Evolutionary conservation across 2,329 filamentous ascomycete genomes (phyloP).

Genomic region (Zymoseptoria pseudotritici): DNA sequence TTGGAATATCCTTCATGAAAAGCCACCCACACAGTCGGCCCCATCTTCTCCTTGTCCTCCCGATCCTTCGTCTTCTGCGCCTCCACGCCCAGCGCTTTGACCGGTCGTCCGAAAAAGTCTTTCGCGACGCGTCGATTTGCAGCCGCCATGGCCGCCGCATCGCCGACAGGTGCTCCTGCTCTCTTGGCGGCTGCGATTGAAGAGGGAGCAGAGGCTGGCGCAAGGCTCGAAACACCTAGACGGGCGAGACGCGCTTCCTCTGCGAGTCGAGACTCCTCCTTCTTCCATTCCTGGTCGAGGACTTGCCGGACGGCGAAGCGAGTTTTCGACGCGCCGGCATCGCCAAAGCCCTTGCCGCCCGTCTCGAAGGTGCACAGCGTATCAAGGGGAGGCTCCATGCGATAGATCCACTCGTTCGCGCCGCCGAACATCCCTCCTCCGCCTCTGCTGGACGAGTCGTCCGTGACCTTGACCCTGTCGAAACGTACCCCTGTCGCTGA

Average conservation of each 20-base stretch:
- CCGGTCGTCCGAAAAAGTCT: constrained; percentile 78
- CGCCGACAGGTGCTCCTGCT: background rate
- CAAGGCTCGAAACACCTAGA: constrained; percentile 44
- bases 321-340: constrained; percentile 59
- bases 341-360: constrained; percentile 42
- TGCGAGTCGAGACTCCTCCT: constrained; percentile 60
- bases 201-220: constrained; percentile 6
- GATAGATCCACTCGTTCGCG: constrained; percentile 61
- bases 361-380: constrained; percentile 68
- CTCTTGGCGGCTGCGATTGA: constrained; percentile 5
- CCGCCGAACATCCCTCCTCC: constrained; percentile 6
- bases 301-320: constrained; percentile 93
- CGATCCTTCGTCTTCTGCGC: constrained; percentile 34
- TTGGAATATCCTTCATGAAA: constrained; percentile 89
- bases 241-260: constrained; percentile 59
- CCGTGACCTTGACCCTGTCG: constrained; percentile 66
- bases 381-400: constrained; percentile 92
- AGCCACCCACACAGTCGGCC: constrained; percentile 71
- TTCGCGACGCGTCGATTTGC: constrained; percentile 47
- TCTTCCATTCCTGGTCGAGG: constrained; percentile 80
- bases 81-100: constrained; percentile 42
- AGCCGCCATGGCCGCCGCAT: constrained; percentile 24
- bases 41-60: constrained; percentile 36
- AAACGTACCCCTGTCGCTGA: constrained; percentile 74
- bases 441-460: constrained; percentile 43